A percentile compares a stretch with the other conserved stretches of the same genome.
These are phyloP conservation scores for Zasmidium cellare DNA, from an alignment of 2,329 filamentous ascomycete genomes.

Conservation along the genomic window DNA sequence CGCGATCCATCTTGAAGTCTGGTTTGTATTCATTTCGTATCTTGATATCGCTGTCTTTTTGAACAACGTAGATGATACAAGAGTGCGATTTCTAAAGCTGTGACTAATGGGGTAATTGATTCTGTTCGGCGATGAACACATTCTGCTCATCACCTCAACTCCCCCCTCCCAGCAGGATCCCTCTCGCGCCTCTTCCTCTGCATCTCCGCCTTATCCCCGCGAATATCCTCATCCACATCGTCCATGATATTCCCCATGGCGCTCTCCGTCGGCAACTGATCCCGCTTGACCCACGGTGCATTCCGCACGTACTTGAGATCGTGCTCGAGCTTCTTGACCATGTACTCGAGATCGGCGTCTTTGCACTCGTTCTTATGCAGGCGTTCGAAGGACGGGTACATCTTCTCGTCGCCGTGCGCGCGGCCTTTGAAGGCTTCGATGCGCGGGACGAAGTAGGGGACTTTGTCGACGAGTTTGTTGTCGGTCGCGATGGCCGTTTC, in stretches of 20 bases:
- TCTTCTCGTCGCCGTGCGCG: constrained; percentile 66
- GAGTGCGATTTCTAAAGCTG: too few species aligned
- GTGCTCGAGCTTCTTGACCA: constrained; percentile 76
- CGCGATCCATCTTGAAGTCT: too few species aligned
- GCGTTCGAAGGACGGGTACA: constrained; percentile 79
- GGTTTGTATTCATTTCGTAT: too few species aligned
- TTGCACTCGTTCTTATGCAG: constrained; percentile 69
- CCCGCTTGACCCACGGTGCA: constrained; percentile 85
- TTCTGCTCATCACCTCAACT: constrained; percentile 34
- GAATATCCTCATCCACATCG: constrained; percentile 65
- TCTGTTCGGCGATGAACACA: too few species aligned
- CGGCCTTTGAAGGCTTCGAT: constrained; percentile 79
- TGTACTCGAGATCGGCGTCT: constrained; percentile 73
- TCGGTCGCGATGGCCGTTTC: constrained; percentile 90
- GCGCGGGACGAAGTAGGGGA: constrained; percentile 81
- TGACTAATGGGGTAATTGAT: too few species aligned
- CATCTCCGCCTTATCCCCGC: constrained; percentile 47
- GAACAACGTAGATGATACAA: too few species aligned
- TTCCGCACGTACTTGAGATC: constrained; percentile 82
- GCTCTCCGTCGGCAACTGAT: constrained; percentile 66
- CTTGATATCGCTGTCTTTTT: too few species aligned
- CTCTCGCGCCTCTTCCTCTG: constrained; percentile 44
- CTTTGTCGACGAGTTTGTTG: constrained; percentile 67
- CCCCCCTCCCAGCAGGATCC: constrained; percentile 46
- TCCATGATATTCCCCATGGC: constrained; percentile 66